These are phyloP conservation scores for Raffaelea albimanens DNA, from an alignment of 2,329 filamentous ascomycete genomes.

Conservation along the genomic window DNA sequence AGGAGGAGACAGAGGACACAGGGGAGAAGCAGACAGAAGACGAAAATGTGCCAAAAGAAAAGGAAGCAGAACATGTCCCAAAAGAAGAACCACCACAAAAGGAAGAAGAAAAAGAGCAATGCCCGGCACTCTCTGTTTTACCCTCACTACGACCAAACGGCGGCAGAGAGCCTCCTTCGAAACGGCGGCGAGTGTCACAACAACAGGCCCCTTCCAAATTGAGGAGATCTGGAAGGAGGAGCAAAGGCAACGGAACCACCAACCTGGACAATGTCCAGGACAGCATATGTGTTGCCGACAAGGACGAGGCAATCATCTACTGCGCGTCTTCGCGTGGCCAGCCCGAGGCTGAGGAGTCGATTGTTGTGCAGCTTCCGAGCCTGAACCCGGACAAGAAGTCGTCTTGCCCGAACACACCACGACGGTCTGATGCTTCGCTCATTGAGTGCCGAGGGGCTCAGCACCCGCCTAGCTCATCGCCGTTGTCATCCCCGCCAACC, in stretches of 20 bases:
- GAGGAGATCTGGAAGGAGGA: not conserved
- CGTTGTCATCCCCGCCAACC: slow-evolving; percentile 47
- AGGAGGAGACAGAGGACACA: too few relatives aligned
- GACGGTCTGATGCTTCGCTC: slow-evolving; percentile 8
- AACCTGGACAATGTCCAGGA: not conserved
- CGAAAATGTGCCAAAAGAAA: not conserved
- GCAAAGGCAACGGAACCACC: not conserved
- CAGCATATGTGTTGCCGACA: not conserved
- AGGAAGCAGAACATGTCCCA: too few relatives aligned
- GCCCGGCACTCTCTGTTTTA: too few relatives aligned
- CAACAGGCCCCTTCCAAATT: not conserved
- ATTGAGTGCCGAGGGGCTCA: slow-evolving; percentile 9
- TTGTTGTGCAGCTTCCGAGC: slow-evolving; percentile 7
- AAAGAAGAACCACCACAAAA: too few relatives aligned
- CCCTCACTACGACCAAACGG: not conserved
- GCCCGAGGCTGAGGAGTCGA: not conserved
- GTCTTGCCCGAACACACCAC: slow-evolving; percentile 1
- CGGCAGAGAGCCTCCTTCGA: slow-evolving; percentile 14
- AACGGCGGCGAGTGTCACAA: slow-evolving; percentile 23
- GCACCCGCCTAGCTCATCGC: slow-evolving; percentile 34
- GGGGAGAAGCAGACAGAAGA: too few relatives aligned
- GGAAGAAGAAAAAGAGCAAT: too few relatives aligned
- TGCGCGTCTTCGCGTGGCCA: not conserved
- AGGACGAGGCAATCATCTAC: not conserved
- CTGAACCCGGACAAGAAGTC: not conserved